These are phyloP conservation scores for Umbelopsis vinacea DNA, from an alignment of 192 early-diverging fungal genomes.

Conservation along the genomic window DNA sequence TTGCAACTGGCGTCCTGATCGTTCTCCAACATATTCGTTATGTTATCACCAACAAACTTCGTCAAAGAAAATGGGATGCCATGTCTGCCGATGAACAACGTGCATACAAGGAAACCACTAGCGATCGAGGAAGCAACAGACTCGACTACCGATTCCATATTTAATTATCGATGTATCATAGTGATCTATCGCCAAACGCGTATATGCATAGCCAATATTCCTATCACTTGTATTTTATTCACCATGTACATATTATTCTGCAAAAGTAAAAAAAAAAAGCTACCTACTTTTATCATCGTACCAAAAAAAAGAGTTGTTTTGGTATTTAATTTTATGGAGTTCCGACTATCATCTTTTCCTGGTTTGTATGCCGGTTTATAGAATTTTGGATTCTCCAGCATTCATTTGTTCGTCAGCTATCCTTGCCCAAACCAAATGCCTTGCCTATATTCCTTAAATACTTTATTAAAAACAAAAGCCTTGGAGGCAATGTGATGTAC, in stretches of 20 bases:
- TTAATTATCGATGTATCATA: constrained; percentile 7
- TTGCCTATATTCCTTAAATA: too few relatives aligned
- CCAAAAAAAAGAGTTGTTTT: too few relatives aligned
- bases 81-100: constrained; percentile 55
- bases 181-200: not conserved
- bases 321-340: too few relatives aligned
- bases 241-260: not conserved
- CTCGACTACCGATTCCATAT: constrained; percentile 53
- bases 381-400: too few relatives aligned
- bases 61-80: constrained; percentile 51
- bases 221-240: not conserved
- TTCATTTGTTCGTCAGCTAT: too few relatives aligned
- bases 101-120: constrained; percentile 57
- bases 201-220: not conserved
- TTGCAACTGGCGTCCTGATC: constrained; percentile 41
- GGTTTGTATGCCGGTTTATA: too few relatives aligned
- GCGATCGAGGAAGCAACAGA: constrained; percentile 54
- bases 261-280: not conserved
- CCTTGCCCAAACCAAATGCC: too few relatives aligned
- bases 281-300: too few relatives aligned
- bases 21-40: constrained; percentile 51
- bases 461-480: too few relatives aligned
- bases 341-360: too few relatives aligned
- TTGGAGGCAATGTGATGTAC: too few relatives aligned
- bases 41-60: constrained; percentile 46